A percentile compares a stretch with the other conserved stretches of the same genome.
phyloP scores from a whole-genome alignment of 139 green algal species.

The Chlamydomonas schloesseri region DNA sequence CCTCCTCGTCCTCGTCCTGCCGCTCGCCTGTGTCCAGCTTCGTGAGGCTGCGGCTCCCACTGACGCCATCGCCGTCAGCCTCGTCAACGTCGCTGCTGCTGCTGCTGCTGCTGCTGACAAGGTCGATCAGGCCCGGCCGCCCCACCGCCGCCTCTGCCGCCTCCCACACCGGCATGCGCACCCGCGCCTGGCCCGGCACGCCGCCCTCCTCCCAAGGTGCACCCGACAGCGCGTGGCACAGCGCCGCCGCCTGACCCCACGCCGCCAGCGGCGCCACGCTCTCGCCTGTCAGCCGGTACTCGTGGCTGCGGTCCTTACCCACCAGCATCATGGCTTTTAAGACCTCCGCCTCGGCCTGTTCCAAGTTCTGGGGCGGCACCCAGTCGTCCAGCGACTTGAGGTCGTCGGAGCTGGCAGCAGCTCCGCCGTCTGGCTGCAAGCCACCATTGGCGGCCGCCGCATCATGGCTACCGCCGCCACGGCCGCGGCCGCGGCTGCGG shows the following conservation, averaged over 20 bases:
- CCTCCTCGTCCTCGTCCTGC: background rate
- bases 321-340: background rate
- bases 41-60: background rate
- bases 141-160: background rate
- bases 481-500: too few species aligned
- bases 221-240: background rate
- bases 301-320: background rate
- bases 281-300: background rate
- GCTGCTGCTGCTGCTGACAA: too few species aligned
- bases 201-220: background rate
- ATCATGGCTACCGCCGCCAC: too few species aligned
- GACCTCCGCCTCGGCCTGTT: background rate
- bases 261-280: conserved; percentile 20
- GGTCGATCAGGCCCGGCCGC: background rate
- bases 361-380: background rate
- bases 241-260: background rate
- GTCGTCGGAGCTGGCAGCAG: too few species aligned
- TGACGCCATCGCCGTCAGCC: background rate
- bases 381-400: background rate
- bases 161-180: background rate
- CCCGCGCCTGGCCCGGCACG: background rate
- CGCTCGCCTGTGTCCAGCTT: too few species aligned
- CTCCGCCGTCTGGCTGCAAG: too few species aligned
- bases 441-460: too few species aligned
- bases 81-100: too few species aligned